Evolutionary conservation across 768 basidiomycete genomes (phyloP), one percentile per base, ranked within the genome.

Genomic region (Mycena maculata): DNA sequence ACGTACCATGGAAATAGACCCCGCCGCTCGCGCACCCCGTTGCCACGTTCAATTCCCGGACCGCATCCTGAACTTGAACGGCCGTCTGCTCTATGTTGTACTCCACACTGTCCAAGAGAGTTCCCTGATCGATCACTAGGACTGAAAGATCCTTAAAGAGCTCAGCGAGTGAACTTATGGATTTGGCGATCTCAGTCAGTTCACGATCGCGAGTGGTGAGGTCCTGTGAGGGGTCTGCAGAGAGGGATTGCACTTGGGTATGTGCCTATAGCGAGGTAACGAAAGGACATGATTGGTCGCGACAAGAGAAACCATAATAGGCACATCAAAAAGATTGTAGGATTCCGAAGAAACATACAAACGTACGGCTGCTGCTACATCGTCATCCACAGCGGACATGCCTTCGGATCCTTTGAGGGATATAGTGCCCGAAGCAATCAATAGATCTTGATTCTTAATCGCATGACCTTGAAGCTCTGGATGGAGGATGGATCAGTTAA

Each of bases 71-170:
- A 76, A 96, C 85, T 56, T 94, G 88, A 33, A 87, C 87, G 20
- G 92, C 92, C 6, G 96, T 94, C 77, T 93, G 91, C 78, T 98
- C 95, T 57, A 99, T 93, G 76, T 99, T 99, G 81, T 95, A 99
- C 79, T 99, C 98, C 61, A 99, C 87, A 39, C 94, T 95, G 79
- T 99, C 98, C 60, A 99, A 85, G 33, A 99, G 87, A 30, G 97
- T 98, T 30, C 98, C 98, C 75, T 99, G 98, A 80, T 99, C 98
- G 69, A 99, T 98, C 65, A 99, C 95, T 60, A 99, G 88, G 38
- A 87, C 86, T 16, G 92, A 93, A 49, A 99, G 84, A 76, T 99
- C 98, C 74, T 97, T 95, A 86, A 99, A 99, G 55, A 99, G 86
- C 74, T 97, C 97, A 1, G 96, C 96, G 30, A 99, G 86, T 47